phyloP scores from a whole-genome alignment of 129 eudicot species.

The Chrysanthemum makinoi region DNA sequence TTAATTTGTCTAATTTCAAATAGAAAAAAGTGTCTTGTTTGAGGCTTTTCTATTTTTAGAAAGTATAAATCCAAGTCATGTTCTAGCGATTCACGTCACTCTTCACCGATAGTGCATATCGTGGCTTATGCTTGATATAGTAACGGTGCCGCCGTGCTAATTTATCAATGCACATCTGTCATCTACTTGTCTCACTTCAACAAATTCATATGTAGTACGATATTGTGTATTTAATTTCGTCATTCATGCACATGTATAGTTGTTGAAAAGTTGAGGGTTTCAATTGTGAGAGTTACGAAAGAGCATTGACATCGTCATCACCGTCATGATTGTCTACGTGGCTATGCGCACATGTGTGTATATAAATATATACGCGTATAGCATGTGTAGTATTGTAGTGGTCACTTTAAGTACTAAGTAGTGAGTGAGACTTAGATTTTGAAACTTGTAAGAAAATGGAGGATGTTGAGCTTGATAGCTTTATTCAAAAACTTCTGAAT shows the following conservation, averaged over 20 bases:
- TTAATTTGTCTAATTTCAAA: not conserved
- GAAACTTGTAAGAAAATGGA: conserved; percentile 35
- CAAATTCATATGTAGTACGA: not conserved
- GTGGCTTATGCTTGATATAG: conserved; percentile 7
- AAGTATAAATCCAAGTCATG: conserved; percentile 9
- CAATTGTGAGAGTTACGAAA: not conserved
- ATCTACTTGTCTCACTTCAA: conserved; percentile 9
- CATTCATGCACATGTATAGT: not conserved
- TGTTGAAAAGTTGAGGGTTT: conserved; percentile 14
- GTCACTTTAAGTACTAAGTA: not conserved
- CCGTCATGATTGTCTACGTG: not conserved
- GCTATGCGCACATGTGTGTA: not conserved
- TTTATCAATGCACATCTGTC: not conserved
- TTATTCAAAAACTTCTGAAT: conserved; percentile 41
- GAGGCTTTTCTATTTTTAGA: conserved; percentile 18
- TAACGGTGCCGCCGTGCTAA: conserved; percentile 6
- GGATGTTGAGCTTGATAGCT: conserved; percentile 39
- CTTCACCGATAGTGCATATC: conserved; percentile 9
- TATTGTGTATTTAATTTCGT: conserved; percentile 3
- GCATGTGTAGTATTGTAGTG: not conserved
- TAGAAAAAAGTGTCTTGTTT: not conserved
- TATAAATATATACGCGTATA: too few species aligned
- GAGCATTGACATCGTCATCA: conserved; percentile 10
- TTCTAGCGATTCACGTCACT: conserved; percentile 14
- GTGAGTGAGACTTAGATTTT: conserved; percentile 9